Evolutionary conservation across 805 yeast genomes (phyloP).

Genomic region (Torulaspora maleeae): DNA sequence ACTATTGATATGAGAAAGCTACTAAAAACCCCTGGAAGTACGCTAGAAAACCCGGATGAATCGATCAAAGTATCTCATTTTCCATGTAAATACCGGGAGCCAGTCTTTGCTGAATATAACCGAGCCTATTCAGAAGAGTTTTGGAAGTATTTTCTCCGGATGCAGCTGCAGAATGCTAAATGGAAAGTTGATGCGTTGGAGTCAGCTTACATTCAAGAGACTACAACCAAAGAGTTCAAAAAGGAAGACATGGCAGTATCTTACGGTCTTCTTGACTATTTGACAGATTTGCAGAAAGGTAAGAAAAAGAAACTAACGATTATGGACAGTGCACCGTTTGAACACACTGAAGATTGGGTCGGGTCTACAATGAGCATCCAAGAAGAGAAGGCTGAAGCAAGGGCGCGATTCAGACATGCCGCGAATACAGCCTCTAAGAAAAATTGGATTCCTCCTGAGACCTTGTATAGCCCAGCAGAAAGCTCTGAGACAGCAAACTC

Average conservation of each 20-base stretch:
- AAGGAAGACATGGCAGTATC: slow-evolving; percentile 9
- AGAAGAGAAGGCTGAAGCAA: neutral
- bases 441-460: neutral
- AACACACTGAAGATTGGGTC: slow-evolving; percentile 2
- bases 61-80: slow-evolving; percentile 21
- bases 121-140: slow-evolving; percentile 26
- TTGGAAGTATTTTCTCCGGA: slow-evolving; percentile 24
- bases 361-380: neutral
- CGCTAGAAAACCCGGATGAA: slow-evolving; percentile 17
- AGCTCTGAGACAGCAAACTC: neutral
- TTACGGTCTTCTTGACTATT: slow-evolving; percentile 26
- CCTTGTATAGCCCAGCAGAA: neutral
- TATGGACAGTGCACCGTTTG: slow-evolving; percentile 16
- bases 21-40: slow-evolving; percentile 38
- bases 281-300: slow-evolving; percentile 20
- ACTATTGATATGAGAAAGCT: slow-evolving; percentile 57
- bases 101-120: slow-evolving; percentile 33
- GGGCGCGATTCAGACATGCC: neutral
- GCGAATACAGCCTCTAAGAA: neutral
- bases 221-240: slow-evolving; percentile 13
- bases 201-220: slow-evolving; percentile 21
- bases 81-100: slow-evolving; percentile 26
- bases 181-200: slow-evolving; percentile 26
- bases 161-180: slow-evolving; percentile 30
- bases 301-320: slow-evolving; percentile 21